Percentiles rank a stretch among this genome's conserved stretches.
These are phyloP conservation scores for Fusarium vanettenii DNA, from an alignment of 2,329 filamentous ascomycete genomes.

Conservation along the genomic window DNA sequence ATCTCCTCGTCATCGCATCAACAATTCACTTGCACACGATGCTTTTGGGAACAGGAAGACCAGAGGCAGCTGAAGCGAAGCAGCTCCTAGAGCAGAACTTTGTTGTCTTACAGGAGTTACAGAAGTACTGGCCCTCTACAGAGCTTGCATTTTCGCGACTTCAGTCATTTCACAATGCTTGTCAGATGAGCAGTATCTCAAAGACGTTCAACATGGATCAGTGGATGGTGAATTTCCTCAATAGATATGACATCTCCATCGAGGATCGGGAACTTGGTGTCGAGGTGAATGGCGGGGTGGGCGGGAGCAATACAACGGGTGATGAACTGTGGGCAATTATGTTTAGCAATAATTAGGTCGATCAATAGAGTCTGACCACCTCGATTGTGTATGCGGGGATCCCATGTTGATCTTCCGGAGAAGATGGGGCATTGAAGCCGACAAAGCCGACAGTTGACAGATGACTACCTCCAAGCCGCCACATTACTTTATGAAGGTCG, in stretches of 20 bases:
- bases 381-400: neutral
- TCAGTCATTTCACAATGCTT: neutral
- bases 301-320: neutral
- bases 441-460: neutral
- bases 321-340: neutral
- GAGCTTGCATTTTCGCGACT: neutral
- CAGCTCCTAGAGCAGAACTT: neutral
- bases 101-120: neutral
- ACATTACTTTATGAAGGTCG: neutral
- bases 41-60: neutral
- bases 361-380: neutral
- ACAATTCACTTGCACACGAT: conserved; percentile 4
- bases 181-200: conserved; percentile 1
- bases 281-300: neutral
- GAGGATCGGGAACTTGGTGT: neutral
- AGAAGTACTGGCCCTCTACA: neutral
- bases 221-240: conserved; percentile 1
- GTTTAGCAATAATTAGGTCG: neutral
- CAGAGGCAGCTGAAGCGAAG: neutral
- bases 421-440: neutral
- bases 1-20: conserved; percentile 3
- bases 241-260: neutral
- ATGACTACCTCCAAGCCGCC: neutral
- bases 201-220: conserved; percentile 8
- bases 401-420: neutral